phyloP scores from a whole-genome alignment of 805 yeast species.

The Teunomyces pallodes region DNA sequence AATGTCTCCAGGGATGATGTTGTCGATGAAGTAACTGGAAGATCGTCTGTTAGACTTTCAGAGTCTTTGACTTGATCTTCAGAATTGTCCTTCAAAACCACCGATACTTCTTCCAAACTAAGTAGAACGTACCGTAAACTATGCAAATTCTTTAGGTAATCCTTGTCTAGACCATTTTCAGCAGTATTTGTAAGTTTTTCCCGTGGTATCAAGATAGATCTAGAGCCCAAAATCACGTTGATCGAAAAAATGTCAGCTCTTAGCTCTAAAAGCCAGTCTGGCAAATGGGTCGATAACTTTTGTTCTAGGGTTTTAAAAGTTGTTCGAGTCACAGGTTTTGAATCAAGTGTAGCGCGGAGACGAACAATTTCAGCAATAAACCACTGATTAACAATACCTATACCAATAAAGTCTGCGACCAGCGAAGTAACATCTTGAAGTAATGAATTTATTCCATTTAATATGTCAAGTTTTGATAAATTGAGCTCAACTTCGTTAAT shows the following conservation, averaged over 20 bases:
- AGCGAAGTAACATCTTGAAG: slow-evolving; percentile 23
- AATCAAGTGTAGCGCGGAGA: neutral
- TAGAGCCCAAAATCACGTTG: slow-evolving; percentile 31
- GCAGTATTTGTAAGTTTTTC: slow-evolving; percentile 13
- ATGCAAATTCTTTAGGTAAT: slow-evolving; percentile 16
- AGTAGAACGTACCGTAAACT: slow-evolving; percentile 19
- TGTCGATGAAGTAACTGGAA: slow-evolving; percentile 8
- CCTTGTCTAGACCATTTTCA: slow-evolving; percentile 14
- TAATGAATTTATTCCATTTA: slow-evolving; percentile 30
- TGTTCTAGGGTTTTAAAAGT: slow-evolving; percentile 7
- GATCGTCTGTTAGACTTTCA: neutral
- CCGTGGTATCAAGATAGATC: slow-evolving; percentile 36
- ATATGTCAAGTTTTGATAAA: slow-evolving; percentile 27
- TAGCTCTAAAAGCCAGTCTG: slow-evolving; percentile 32
- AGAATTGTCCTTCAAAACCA: slow-evolving; percentile 7
- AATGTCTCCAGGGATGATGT: slow-evolving; percentile 31
- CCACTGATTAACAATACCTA: slow-evolving; percentile 28
- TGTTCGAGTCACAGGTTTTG: neutral
- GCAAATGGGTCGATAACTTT: slow-evolving; percentile 23
- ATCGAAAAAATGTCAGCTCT: slow-evolving; percentile 15
- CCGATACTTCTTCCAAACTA: slow-evolving; percentile 11
- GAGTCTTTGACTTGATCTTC: neutral
- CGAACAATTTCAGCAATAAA: slow-evolving; percentile 22
- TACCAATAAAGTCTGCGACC: slow-evolving; percentile 21
- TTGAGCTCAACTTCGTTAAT: slow-evolving; percentile 22